phyloP scores from a whole-genome alignment of 352 stramenopile species.

The Pythium aphanidermatum region DNA sequence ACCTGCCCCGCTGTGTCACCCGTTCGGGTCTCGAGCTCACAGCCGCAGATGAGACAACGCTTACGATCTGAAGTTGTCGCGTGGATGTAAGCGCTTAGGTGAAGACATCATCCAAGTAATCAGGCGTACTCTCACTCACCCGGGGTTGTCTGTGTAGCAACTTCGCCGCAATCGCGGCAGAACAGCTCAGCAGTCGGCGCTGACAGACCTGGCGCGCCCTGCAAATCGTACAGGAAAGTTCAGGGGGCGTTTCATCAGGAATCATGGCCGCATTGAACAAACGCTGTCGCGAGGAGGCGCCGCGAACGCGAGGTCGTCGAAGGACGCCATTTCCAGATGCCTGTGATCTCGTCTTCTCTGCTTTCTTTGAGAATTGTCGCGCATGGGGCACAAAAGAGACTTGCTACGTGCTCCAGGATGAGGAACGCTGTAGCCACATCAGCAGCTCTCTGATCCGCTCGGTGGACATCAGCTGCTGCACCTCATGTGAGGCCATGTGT shows the following conservation, averaged over 20 bases:
- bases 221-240: no score
- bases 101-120: no score
- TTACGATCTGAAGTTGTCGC: slow-evolving; percentile 60
- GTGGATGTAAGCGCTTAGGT: no score
- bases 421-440: no score
- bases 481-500: no score
- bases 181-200: slow-evolving; percentile 25
- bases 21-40: slow-evolving; percentile 34
- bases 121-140: slow-evolving; percentile 29
- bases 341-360: neutral
- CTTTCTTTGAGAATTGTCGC: neutral
- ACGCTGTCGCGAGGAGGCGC: slow-evolving; percentile 6
- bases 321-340: slow-evolving; percentile 68
- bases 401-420: no score
- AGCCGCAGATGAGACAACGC: slow-evolving; percentile 58
- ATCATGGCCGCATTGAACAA: no score
- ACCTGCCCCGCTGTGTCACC: slow-evolving; percentile 2
- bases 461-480: no score
- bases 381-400: no score
- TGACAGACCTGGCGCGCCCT: no score
- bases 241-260: no score
- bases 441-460: no score
- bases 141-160: slow-evolving; percentile 36
- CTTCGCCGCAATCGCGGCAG: slow-evolving; percentile 61
- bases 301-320: slow-evolving; percentile 70